A percentile compares a stretch with the other conserved stretches of the same genome.
Conservation (phyloP, 2,329 filamentous ascomycete species). For the Talaromyces piceae region DNA sequence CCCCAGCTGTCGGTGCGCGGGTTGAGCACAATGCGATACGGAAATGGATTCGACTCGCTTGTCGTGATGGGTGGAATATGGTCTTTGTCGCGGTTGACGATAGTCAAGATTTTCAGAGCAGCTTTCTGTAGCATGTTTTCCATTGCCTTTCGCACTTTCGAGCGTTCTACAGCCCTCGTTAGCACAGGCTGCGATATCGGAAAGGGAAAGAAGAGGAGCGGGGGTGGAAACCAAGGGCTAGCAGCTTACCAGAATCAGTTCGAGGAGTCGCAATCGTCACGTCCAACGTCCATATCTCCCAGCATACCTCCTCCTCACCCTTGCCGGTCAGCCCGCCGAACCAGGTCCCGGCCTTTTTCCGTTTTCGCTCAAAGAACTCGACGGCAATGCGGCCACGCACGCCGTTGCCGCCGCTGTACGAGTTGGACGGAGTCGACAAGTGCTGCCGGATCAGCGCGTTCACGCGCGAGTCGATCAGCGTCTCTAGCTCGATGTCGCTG, state of each 20-base stretch:
- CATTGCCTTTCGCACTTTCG: slow-evolving; percentile 85
- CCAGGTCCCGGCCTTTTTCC: slow-evolving; percentile 68
- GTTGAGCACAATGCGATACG: slow-evolving; percentile 86
- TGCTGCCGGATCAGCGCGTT: slow-evolving; percentile 69
- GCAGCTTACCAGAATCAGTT: slow-evolving; percentile 77
- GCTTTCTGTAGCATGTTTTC: slow-evolving; percentile 81
- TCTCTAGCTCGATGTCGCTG: slow-evolving; percentile 83
- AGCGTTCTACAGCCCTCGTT: slow-evolving; percentile 53
- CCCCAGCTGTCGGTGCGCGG: slow-evolving; percentile 75
- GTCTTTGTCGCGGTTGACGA: slow-evolving; percentile 82
- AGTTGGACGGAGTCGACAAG: slow-evolving; percentile 54
- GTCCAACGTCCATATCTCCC: slow-evolving; percentile 93
- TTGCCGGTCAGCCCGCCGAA: slow-evolving; percentile 49
- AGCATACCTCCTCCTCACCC: slow-evolving; percentile 88
- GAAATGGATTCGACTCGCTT: slow-evolving; percentile 85
- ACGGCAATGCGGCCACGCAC: slow-evolving; percentile 73
- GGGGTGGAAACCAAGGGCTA: too few species aligned
- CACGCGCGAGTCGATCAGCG: slow-evolving; percentile 83
- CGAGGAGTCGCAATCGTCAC: slow-evolving; percentile 86
- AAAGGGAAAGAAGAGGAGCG: slow-evolving; percentile 1
- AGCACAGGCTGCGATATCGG: background rate
- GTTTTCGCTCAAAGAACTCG: slow-evolving; percentile 90
- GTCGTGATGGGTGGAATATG: slow-evolving; percentile 97
- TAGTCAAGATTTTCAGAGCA: slow-evolving; percentile 80
- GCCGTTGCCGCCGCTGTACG: slow-evolving; percentile 42